Evolutionary conservation across 441 rosid genomes (phyloP).

Genomic region (Populus trichocarpa): DNA sequence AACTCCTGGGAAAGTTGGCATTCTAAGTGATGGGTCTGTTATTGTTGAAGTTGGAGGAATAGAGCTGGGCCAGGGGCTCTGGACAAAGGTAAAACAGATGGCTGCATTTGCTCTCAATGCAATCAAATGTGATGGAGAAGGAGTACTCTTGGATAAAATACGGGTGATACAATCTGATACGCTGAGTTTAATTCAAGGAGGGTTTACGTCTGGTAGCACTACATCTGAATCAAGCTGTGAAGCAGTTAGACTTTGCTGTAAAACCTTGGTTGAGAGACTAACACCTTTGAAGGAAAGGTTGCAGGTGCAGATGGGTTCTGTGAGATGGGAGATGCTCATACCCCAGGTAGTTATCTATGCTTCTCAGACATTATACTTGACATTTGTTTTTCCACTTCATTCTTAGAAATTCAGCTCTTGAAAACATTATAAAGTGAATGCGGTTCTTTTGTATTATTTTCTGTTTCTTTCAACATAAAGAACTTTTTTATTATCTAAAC

Average conservation of each 20-base stretch:
- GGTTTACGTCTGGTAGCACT: conserved; percentile 76
- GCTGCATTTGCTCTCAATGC: conserved; percentile 72
- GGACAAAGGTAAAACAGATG: conserved; percentile 94
- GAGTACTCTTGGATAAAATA: conserved; percentile 53
- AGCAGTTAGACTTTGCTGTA: conserved; percentile 72
- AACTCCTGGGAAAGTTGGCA: conserved; percentile 83
- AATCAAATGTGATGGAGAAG: conserved; percentile 42
- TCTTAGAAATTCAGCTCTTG: background rate
- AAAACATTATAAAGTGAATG: background rate
- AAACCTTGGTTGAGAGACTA: conserved; percentile 66
- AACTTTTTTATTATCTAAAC: background rate
- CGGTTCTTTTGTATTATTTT: background rate
- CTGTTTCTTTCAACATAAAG: background rate
- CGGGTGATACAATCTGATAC: conserved; percentile 75
- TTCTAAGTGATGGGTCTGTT: conserved; percentile 76
- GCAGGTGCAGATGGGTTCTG: conserved; percentile 48
- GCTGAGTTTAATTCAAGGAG: conserved; percentile 78
- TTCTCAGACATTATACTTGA: background rate
- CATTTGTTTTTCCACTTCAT: background rate
- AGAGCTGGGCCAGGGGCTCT: conserved; percentile 94
- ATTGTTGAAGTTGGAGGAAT: conserved; percentile 87
- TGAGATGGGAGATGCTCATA: conserved; percentile 71
- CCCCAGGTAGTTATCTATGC: conserved; percentile 46
- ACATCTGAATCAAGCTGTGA: conserved; percentile 84
- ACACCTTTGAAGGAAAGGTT: conserved; percentile 48